Percentiles rank a stretch among this genome's conserved stretches.
Conservation (phyloP, 352 stramenopile genomes). For the Plasmopara halstedii region DNA sequence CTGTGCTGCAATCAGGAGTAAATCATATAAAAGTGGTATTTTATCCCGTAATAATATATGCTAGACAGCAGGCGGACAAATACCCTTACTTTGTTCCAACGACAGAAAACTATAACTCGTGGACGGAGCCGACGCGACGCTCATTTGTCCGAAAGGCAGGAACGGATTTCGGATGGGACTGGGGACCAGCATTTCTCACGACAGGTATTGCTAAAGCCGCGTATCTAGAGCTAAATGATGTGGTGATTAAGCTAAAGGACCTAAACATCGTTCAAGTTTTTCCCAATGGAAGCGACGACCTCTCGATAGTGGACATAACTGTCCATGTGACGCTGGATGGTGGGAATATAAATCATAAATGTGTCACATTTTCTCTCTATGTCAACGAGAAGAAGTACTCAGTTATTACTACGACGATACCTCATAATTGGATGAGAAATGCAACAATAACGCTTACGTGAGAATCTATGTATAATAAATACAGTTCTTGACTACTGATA, state of each 20-base stretch:
- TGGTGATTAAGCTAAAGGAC: slow-evolving; percentile 17
- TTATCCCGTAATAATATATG: slow-evolving; percentile 43
- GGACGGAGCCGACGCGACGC: slow-evolving; percentile 68
- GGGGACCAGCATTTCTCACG: slow-evolving; percentile 66
- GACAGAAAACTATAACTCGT: slow-evolving; percentile 72
- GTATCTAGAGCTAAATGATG: slow-evolving; percentile 31
- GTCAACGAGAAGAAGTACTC: slow-evolving; percentile 30
- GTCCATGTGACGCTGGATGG: slow-evolving; percentile 32
- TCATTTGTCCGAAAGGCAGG: slow-evolving; percentile 81
- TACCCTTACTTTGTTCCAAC: slow-evolving; percentile 76
- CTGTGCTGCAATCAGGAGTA: slow-evolving; percentile 9
- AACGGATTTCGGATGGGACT: slow-evolving; percentile 86
- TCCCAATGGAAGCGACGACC: slow-evolving; percentile 14
- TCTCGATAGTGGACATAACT: slow-evolving; percentile 33
- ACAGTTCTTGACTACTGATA: slow-evolving; percentile 1
- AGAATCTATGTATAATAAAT: slow-evolving; percentile 1
- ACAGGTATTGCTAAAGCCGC: slow-evolving; percentile 50
- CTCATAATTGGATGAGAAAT: slow-evolving; percentile 9
- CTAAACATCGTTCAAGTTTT: slow-evolving; percentile 45
- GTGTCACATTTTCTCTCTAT: slow-evolving; percentile 40
- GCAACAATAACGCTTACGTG: slow-evolving; percentile 29
- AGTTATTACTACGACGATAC: slow-evolving; percentile 11
- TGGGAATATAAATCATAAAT: slow-evolving; percentile 16
- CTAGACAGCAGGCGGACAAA: slow-evolving; percentile 32
- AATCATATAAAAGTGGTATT: slow-evolving; percentile 64